A percentile compares a stretch with the other conserved stretches of the same genome.
Conservation (phyloP, 2,329 filamentous ascomycete genomes). For the Neonectria magnoliae region DNA sequence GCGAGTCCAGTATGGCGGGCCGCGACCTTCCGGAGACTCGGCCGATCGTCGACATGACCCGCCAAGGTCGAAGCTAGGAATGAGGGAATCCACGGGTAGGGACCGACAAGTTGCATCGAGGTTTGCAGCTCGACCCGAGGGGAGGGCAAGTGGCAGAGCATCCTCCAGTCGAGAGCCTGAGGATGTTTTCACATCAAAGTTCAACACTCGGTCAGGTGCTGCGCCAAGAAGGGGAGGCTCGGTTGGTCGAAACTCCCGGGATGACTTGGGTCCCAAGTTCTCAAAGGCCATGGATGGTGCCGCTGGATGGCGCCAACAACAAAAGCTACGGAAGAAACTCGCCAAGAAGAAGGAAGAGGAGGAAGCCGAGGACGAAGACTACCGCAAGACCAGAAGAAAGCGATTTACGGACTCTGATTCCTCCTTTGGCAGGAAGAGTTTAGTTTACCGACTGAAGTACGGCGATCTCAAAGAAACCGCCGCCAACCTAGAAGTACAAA, state of each 20-base stretch:
- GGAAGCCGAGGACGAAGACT: constrained; percentile 45
- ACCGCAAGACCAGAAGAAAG: constrained; percentile 57
- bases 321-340: constrained; percentile 64
- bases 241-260: constrained; percentile 20
- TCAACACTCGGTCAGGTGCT: constrained; percentile 24
- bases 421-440: constrained; percentile 63
- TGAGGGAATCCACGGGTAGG: constrained; percentile 1
- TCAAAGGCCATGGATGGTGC: constrained; percentile 45
- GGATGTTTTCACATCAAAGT: constrained; percentile 36
- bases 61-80: constrained; percentile 1
- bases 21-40: constrained; percentile 17
- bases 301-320: constrained; percentile 46
- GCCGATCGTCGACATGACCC: constrained; percentile 4
- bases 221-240: background rate
- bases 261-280: constrained; percentile 34
- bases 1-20: constrained; percentile 43
- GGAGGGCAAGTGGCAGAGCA: background rate
- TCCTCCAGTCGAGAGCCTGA: constrained; percentile 19
- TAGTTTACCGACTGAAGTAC: constrained; percentile 64
- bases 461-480: constrained; percentile 49
- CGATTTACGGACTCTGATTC: constrained; percentile 63
- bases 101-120: constrained; percentile 24
- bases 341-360: constrained; percentile 54
- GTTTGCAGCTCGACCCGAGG: background rate
- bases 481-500: constrained; percentile 37